phyloP scores from a whole-genome alignment of 345 rosid genomes.

The Erysimum cheiranthoides region DNA sequence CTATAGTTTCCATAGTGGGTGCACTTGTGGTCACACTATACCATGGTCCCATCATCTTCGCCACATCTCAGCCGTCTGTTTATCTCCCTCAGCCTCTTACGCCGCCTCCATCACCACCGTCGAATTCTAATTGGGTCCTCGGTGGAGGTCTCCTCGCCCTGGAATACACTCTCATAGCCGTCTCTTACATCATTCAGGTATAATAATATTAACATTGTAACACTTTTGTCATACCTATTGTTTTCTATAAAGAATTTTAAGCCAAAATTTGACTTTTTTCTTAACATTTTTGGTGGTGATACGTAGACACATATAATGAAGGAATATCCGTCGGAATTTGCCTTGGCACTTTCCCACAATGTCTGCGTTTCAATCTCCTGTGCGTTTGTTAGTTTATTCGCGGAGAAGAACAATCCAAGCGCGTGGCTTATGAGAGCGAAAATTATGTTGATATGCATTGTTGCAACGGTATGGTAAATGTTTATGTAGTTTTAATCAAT shows the following conservation, averaged over 20 bases:
- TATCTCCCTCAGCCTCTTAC: conserved; percentile 22
- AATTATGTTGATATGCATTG: conserved; percentile 61
- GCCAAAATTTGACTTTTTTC: neutral
- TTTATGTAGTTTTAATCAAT: neutral
- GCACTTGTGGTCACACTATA: conserved; percentile 72
- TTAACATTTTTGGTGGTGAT: conserved; percentile 9
- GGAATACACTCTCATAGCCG: conserved; percentile 52
- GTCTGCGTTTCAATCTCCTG: conserved; percentile 57
- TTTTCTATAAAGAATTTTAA: neutral
- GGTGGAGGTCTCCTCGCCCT: conserved; percentile 68
- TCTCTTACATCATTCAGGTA: conserved; percentile 64
- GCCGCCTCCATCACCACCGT: neutral
- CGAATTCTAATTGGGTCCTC: conserved; percentile 52
- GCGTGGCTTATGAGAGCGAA: conserved; percentile 66
- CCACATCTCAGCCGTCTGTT: conserved; percentile 42
- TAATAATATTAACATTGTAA: neutral
- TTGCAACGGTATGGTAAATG: conserved; percentile 56
- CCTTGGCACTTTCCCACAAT: conserved; percentile 58
- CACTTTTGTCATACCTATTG: neutral
- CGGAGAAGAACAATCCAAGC: conserved; percentile 52
- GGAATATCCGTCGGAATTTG: conserved; percentile 41
- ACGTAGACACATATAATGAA: conserved; percentile 39
- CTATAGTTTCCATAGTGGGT: conserved; percentile 59
- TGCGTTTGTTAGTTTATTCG: conserved; percentile 61
- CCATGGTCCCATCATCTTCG: conserved; percentile 56